Base-by-base conservation (phyloP, 2,329 filamentous ascomycete species). In the Curvularia sp. region DNA sequence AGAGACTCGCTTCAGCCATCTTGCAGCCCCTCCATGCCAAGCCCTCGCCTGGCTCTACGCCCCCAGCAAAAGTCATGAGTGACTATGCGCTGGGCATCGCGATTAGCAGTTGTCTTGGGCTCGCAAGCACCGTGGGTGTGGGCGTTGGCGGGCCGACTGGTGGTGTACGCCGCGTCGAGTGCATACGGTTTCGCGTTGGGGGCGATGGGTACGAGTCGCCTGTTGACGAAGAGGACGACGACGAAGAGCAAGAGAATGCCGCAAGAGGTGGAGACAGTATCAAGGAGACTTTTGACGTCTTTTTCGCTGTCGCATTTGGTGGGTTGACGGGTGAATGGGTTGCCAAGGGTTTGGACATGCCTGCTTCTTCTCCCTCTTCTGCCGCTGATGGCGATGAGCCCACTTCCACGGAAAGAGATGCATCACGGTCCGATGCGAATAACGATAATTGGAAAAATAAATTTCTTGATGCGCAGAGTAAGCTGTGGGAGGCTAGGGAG, bases 1-100 rank as follows among this genome's bases (percentile, higher is more conserved):
- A 80, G 55, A 73, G 74, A 4, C 74, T 83, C 8, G 80, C 81
- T 3, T 76, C 79, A 10, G 71, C 78, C 1, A 75, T 83, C n/a
- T 68, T 83, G 0, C 64, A 65, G 8, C 70, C 71, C 1, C 71
- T 81, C 12, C 73, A 73, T 49, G 61, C 77, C 5, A 77, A 76
- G 9, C 60, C 69, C 7, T 41, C 60, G 1, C 23, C 65, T n/a
- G 53, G 55, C 7, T 25, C 64, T 7, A 23, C 65, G 5, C 56
- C 70, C 32, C 65, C 72, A 28, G 65, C 72, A 5, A 76, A 74
- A 23, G 55, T 71, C 2, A 73, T 74, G 59, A 67, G 65, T 25
- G 76, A 79, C 23, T 69, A 77, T 34, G 63, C 78, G 1, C 69
- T 79, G 7, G 65, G 74, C 28, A 71, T 81, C 5, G 76, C 77